Evolutionary conservation across 768 basidiomycete species (phyloP), one percentile per base, ranked within the genome.

Genomic region (Termitomyces sp.): DNA sequence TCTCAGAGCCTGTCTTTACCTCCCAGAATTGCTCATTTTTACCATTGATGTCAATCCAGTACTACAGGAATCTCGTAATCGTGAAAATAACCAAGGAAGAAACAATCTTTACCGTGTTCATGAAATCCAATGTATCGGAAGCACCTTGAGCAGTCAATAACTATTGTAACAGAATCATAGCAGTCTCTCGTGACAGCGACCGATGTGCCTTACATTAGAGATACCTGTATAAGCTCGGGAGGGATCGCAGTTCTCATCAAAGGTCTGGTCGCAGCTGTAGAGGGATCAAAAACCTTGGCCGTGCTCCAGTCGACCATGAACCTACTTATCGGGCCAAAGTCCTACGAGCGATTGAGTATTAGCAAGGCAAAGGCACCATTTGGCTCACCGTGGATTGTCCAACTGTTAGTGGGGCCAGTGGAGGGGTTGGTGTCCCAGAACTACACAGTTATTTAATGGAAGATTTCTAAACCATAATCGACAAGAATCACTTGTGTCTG

Each of bases 371-470:
- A 32, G 13, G 35, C 16, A n/a, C n/a, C 4, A 32, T 54, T 28
- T n/a, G 55, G 66, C 80, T 51, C 60, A 85, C 89, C 88, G 57
- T 89, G 89, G 60, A 90, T 86, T 1, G 88, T 91, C 89, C 90
- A 91, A 66, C 84, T 86, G 66, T 88, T 65, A 11, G 69, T 70
- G 6, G 90, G 90, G 12, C 90, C 89, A 20, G 83, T 85, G 3
- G 81, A 70, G 0, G 87, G 84, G 51, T 84, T 66, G 2, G 84
- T 87, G 63, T 91, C 88, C 89, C 90, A 91, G 73, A 91, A 89
- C 85, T 89, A 70, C 22, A 44, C 18, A 28, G 35, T 3, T n/a
- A 33, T 52, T 46, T 3, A 50, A 53, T 36, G 40, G 11, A 13
- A n/a, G 7, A 13, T 40, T 22, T 36, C 24, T 0, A 11, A 38